Conservation (phyloP, 2,329 filamentous ascomycete genomes). For the Calonectria pauciramosa region DNA sequence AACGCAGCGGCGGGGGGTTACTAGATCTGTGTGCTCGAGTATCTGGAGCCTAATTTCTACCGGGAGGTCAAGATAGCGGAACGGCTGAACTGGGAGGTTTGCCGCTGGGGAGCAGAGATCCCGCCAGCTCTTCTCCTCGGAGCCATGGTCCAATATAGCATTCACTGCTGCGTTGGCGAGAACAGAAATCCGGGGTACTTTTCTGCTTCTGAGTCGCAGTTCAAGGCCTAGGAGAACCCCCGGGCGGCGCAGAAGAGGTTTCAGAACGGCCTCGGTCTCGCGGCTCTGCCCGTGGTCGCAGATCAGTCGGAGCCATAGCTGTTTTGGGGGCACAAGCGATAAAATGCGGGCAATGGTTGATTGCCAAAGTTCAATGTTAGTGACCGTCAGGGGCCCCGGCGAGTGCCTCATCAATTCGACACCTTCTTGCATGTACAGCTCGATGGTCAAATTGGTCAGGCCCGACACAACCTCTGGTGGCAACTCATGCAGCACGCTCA, state of each 20-base stretch:
- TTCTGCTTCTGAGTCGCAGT: neutral
- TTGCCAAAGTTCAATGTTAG: neutral
- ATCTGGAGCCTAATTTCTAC: slow-evolving; percentile 86
- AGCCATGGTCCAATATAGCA: neutral
- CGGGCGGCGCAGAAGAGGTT: neutral
- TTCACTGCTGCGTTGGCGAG: neutral
- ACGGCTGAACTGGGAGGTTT: slow-evolving; percentile 66
- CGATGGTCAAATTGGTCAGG: neutral
- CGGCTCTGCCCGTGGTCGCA: neutral
- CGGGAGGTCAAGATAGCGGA: slow-evolving; percentile 71
- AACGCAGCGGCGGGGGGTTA: neutral
- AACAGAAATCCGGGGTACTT: neutral
- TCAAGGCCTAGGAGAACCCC: neutral
- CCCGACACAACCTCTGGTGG: neutral
- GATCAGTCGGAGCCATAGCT: neutral
- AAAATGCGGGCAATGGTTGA: neutral
- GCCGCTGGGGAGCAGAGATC: slow-evolving; percentile 67
- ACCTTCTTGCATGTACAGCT: neutral
- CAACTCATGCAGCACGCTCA: neutral
- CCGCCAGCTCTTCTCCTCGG: neutral
- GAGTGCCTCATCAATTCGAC: no score
- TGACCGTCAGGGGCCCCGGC: no score
- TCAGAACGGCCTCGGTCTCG: neutral
- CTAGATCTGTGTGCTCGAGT: slow-evolving; percentile 75
- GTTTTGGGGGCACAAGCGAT: neutral